These are phyloP conservation scores for Fusarium sp. DNA, from an alignment of 2,329 filamentous ascomycete genomes.

Conservation along the genomic window DNA sequence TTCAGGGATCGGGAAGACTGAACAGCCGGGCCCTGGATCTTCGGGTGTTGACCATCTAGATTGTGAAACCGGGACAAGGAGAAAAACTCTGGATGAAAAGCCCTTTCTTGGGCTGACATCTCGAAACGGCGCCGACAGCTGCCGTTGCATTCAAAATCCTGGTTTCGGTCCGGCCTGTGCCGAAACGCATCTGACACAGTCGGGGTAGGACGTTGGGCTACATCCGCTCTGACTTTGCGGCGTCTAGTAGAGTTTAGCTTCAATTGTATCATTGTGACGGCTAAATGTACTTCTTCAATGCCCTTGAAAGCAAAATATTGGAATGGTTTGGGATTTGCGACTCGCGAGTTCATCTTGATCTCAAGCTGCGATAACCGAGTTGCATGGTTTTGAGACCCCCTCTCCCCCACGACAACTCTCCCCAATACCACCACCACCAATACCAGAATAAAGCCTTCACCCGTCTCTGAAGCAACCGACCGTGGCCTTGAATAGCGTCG, in stretches of 20 bases:
- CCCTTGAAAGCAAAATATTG: not conserved
- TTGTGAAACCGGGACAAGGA: not conserved
- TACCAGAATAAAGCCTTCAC: not conserved
- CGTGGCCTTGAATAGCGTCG: not conserved
- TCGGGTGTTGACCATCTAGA: constrained; percentile 13
- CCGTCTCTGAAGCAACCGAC: not conserved
- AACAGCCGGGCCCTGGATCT: constrained; percentile 18
- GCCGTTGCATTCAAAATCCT: not conserved
- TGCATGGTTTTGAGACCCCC: not conserved
- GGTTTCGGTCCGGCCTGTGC: not conserved
- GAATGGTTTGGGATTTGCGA: not conserved
- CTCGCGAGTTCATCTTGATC: not conserved
- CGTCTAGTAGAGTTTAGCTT: not conserved
- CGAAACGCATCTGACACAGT: constrained; percentile 5
- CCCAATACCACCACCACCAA: not conserved
- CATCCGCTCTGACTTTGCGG: not conserved
- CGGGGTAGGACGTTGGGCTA: not conserved
- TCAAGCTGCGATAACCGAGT: not conserved
- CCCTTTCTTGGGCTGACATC: not conserved
- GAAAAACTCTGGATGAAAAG: not conserved
- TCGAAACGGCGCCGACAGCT: not conserved
- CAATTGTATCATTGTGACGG: not conserved
- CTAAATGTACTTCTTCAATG: not conserved
- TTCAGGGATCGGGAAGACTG: constrained; percentile 21
- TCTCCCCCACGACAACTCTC: not conserved